Evolutionary conservation across 345 rosid genomes (phyloP).

Genomic region (Heritiera fomes): DNA sequence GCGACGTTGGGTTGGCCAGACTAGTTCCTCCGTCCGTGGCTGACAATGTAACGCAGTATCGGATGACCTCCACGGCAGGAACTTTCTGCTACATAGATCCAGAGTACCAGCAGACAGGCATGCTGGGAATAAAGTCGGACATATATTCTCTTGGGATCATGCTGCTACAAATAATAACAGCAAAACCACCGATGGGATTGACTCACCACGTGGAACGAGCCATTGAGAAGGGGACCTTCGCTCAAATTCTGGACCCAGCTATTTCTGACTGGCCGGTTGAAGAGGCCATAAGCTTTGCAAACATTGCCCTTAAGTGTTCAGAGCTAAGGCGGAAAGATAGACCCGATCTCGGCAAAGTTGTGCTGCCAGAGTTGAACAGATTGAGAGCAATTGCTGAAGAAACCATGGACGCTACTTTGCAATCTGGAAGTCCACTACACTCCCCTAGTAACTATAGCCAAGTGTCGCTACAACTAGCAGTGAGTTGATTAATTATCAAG

Average conservation of each 20-base stretch:
- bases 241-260: constrained; percentile 60
- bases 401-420: constrained; percentile 27
- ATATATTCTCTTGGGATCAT: constrained; percentile 79
- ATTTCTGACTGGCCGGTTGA: constrained; percentile 78
- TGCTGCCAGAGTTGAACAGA: constrained; percentile 70
- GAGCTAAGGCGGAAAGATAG: constrained; percentile 80
- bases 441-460: constrained; percentile 34
- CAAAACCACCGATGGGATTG: constrained; percentile 76
- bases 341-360: constrained; percentile 70
- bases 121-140: constrained; percentile 84
- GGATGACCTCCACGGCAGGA: constrained; percentile 87
- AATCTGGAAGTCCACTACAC: constrained; percentile 28
- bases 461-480: constrained; percentile 35
- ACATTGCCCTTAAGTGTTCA: constrained; percentile 64
- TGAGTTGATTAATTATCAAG: constrained; percentile 23
- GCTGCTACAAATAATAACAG: constrained; percentile 72
- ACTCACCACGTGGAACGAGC: constrained; percentile 66
- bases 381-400: constrained; percentile 66
- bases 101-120: constrained; percentile 91
- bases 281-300: constrained; percentile 64
- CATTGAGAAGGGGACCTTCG: constrained; percentile 57
- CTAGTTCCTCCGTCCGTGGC: constrained; percentile 83
- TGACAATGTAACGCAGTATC: constrained; percentile 75
- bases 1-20: constrained; percentile 89
- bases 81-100: constrained; percentile 94